Percentiles rank a stretch among this genome's conserved stretches.
Evolutionary conservation across 768 basidiomycete genomes (phyloP).

Genomic region (Suillus luteus): DNA sequence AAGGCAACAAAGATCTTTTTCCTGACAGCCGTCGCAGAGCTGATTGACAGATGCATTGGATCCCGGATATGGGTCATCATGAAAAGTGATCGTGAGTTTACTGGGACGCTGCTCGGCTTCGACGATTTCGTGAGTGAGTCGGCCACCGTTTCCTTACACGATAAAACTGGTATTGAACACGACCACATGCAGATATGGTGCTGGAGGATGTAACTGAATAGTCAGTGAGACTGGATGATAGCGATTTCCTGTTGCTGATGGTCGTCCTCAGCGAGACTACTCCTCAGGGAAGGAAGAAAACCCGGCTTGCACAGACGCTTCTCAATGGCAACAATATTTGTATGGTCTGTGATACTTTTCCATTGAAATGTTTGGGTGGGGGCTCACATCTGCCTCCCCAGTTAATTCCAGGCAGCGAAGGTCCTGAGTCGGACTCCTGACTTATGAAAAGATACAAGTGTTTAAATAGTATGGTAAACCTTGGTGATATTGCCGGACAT

Average conservation of each 20-base stretch:
- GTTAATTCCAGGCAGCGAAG: conserved; percentile 73
- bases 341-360: conserved; percentile 64
- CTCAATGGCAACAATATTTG: conserved; percentile 96
- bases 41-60: conserved; percentile 97
- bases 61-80: conserved; percentile 98
- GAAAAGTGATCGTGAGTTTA: conserved; percentile 97
- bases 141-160: not conserved
- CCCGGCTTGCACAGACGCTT: conserved; percentile 82
- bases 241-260: conserved; percentile 7
- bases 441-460: conserved; percentile 11
- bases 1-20: conserved; percentile 1
- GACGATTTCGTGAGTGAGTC: conserved; percentile 99
- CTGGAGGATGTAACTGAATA: conserved; percentile 96
- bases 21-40: conserved; percentile 50
- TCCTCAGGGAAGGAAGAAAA: conserved; percentile 78
- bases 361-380: conserved; percentile 2
- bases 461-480: not conserved
- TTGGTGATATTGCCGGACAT: not conserved
- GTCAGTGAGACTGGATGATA: conserved; percentile 48
- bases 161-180: conserved; percentile 5
- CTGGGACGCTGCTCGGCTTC: conserved; percentile 91
- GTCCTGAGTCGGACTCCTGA: conserved; percentile 46
- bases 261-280: conserved; percentile 70
- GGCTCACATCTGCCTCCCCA: conserved; percentile 25
- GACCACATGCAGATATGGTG: conserved; percentile 70